A percentile compares a stretch with the other conserved stretches of the same genome.
Conservation (phyloP, 192 early-diverging fungal genomes). For the Mortierella hygrophila region DNA sequence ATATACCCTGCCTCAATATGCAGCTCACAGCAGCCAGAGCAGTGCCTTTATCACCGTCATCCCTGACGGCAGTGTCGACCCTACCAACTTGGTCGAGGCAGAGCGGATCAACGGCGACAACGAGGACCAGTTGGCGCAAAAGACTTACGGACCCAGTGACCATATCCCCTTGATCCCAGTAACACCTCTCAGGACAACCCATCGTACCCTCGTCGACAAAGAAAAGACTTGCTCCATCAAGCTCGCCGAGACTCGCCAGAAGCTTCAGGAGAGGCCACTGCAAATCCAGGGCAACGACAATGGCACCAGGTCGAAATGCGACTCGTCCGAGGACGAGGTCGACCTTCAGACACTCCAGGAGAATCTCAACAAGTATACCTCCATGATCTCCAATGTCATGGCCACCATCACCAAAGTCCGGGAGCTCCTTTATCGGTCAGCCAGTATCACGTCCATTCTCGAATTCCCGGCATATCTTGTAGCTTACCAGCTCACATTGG, state of each 20-base stretch:
- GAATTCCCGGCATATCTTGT: conserved; percentile 73
- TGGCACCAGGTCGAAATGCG: not conserved
- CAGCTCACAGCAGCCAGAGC: conserved; percentile 37
- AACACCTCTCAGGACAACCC: conserved; percentile 63
- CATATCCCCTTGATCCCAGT: conserved; percentile 71
- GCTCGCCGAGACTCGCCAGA: conserved; percentile 47
- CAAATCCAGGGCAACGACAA: conserved; percentile 12
- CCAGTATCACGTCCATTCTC: conserved; percentile 64
- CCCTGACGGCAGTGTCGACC: conserved; percentile 68
- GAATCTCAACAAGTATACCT: conserved; percentile 58
- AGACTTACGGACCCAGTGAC: conserved; percentile 54
- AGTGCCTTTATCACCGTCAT: conserved; percentile 52
- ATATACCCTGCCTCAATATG: conserved; percentile 53
- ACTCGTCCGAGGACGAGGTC: conserved; percentile 29
- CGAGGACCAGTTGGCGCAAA: conserved; percentile 52
- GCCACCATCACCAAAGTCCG: conserved; percentile 65
- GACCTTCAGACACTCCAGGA: conserved; percentile 61
- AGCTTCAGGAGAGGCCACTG: conserved; percentile 40
- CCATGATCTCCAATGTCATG: conserved; percentile 61
- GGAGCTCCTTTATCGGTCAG: conserved; percentile 63
- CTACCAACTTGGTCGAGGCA: conserved; percentile 67
- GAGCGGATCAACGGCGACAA: conserved; percentile 62
- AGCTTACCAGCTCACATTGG: conserved; percentile 76
- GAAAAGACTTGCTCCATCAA: conserved; percentile 49
- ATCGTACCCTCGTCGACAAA: conserved; percentile 65